These are phyloP conservation scores for Pascua guehoae DNA, from an alignment of 1,284 basidiomycete genomes.

Conservation along the genomic window DNA sequence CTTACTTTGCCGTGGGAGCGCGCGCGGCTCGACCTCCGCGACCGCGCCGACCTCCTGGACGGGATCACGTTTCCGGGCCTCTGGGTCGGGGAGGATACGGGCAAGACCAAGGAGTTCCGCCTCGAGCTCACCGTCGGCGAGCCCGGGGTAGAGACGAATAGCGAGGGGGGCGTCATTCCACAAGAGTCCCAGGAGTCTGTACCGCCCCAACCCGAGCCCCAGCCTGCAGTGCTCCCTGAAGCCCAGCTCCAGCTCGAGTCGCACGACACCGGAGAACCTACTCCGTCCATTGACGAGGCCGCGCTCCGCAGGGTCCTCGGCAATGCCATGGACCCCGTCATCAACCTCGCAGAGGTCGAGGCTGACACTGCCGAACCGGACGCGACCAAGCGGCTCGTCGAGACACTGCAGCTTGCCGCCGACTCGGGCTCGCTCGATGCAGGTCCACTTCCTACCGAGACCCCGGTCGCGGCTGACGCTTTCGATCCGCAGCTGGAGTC, in stretches of 20 bases:
- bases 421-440: too few species aligned
- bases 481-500: background rate
- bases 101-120: slow-evolving; percentile 37
- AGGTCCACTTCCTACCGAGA: too few species aligned
- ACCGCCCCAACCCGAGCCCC: background rate
- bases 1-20: slow-evolving; percentile 29
- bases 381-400: background rate
- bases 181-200: background rate
- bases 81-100: slow-evolving; percentile 33
- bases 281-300: slow-evolving; percentile 6
- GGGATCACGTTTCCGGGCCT: slow-evolving; percentile 39
- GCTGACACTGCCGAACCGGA: background rate
- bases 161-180: background rate
- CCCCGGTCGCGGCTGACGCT: too few species aligned
- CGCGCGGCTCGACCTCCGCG: slow-evolving; percentile 14
- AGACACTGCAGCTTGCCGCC: too few species aligned
- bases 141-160: slow-evolving; percentile 12
- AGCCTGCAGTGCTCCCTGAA: too few species aligned
- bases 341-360: slow-evolving; percentile 1
- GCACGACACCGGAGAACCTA: too few species aligned
- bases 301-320: slow-evolving; percentile 9
- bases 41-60: slow-evolving; percentile 22
- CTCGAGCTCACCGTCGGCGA: slow-evolving; percentile 29
- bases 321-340: slow-evolving; percentile 1
- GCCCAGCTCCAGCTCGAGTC: background rate